Percentiles rank a stretch among this genome's conserved stretches.
phyloP scores from a whole-genome alignment of 192 early-diverging fungal species.

The Jimgerdemannia flammicorona region DNA sequence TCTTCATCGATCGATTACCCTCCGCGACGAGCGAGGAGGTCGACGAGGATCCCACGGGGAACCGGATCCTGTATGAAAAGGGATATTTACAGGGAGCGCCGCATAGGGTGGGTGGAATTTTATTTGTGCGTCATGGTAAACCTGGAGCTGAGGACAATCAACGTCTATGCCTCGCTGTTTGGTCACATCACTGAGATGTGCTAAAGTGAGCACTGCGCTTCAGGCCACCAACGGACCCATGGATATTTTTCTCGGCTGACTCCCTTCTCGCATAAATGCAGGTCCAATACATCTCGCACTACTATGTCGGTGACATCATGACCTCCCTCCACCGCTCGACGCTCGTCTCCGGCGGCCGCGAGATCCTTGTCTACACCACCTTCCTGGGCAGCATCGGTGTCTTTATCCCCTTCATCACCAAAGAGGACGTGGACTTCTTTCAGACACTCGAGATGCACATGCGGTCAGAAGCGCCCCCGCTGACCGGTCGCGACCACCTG shows the following conservation, averaged over 20 bases:
- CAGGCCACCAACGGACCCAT: too few species aligned
- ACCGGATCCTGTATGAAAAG: constrained; percentile 76
- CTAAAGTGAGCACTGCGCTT: too few species aligned
- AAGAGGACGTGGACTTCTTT: constrained; percentile 93
- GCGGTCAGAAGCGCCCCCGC: constrained; percentile 67
- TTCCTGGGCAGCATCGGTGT: constrained; percentile 82
- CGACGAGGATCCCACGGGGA: constrained; percentile 87
- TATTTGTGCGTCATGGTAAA: neutral
- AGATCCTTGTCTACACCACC: constrained; percentile 83
- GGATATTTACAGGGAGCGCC: constrained; percentile 80
- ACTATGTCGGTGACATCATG: constrained; percentile 83
- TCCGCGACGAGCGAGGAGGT: constrained; percentile 61
- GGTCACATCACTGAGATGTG: too few species aligned
- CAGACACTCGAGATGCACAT: constrained; percentile 88
- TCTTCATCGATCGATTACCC: constrained; percentile 76
- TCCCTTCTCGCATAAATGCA: constrained; percentile 13
- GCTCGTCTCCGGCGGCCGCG: constrained; percentile 83
- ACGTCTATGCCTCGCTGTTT: neutral
- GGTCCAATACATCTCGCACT: constrained; percentile 69
- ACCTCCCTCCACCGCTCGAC: constrained; percentile 76
- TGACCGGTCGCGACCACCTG: constrained; percentile 86
- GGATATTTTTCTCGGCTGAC: too few species aligned
- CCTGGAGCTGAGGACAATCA: neutral
- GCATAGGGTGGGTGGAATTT: constrained; percentile 59
- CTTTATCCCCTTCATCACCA: constrained; percentile 82